phyloP scores from a whole-genome alignment of 345 rosid genomes.

The Salix suchowensis region DNA sequence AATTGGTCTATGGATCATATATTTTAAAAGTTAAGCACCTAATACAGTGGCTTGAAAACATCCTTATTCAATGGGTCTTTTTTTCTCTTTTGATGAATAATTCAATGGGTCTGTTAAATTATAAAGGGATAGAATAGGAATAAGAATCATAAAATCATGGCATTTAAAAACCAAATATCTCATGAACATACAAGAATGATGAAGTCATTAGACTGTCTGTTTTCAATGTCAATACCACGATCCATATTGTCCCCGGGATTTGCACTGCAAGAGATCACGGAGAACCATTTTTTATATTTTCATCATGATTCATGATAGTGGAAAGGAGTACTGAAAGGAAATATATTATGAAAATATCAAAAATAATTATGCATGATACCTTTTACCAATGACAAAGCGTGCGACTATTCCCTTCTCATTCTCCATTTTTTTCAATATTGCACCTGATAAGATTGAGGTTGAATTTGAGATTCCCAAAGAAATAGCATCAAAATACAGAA shows the following conservation, averaged over 20 bases:
- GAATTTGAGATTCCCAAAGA: background rate
- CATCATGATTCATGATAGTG: background rate
- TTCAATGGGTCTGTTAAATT: background rate
- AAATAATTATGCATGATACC: constrained; percentile 3
- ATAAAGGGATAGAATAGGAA: background rate
- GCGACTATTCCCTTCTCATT: constrained; percentile 20
- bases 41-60: background rate
- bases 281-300: background rate
- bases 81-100: background rate
- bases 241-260: constrained; percentile 60
- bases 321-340: background rate
- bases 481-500: background rate
- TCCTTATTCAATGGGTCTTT: too few species aligned
- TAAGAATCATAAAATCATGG: background rate
- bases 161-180: constrained; percentile 1
- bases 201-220: constrained; percentile 59
- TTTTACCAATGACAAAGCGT: constrained; percentile 30
- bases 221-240: constrained; percentile 56
- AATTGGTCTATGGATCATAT: background rate
- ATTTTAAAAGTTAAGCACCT: background rate
- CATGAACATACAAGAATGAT: constrained; percentile 55
- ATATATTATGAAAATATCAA: background rate
- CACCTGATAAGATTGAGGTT: constrained; percentile 8
- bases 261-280: constrained; percentile 21
- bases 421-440: constrained; percentile 22